A percentile compares a stretch with the other conserved stretches of the same genome.
phyloP scores from a whole-genome alignment of 148 eudicot species.

The Cornus florida region DNA sequence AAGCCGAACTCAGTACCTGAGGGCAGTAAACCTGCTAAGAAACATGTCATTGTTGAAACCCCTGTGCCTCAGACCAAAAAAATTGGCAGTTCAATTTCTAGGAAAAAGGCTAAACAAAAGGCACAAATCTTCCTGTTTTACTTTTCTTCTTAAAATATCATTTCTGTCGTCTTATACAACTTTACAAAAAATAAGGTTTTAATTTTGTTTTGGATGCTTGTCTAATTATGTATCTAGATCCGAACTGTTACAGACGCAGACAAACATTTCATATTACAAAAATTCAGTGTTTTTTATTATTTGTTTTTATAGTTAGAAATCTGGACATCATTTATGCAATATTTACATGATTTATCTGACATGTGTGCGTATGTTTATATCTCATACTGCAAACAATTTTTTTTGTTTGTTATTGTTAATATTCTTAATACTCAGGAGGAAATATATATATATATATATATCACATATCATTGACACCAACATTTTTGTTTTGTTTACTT shows the following conservation, averaged over 20 bases:
- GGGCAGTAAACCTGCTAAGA: conserved; percentile 60
- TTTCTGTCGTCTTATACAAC: neutral
- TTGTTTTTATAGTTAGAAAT: too few species aligned
- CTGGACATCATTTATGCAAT: too few species aligned
- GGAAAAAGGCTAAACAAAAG: conserved; percentile 66
- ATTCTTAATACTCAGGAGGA: too few species aligned
- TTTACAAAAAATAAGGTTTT: neutral
- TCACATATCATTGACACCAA: too few species aligned
- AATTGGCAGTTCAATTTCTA: conserved; percentile 41
- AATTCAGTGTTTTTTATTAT: too few species aligned
- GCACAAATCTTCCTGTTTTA: conserved; percentile 21
- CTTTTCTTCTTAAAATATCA: neutral
- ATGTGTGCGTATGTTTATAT: too few species aligned
- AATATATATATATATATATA: too few species aligned
- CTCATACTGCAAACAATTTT: too few species aligned
- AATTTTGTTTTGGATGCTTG: neutral
- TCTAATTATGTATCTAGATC: neutral
- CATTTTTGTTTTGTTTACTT: too few species aligned
- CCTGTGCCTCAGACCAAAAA: conserved; percentile 55
- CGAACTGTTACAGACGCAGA: neutral
- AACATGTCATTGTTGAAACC: conserved; percentile 52
- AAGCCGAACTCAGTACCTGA: conserved; percentile 56
- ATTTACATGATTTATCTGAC: too few species aligned
- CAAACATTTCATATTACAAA: too few species aligned
- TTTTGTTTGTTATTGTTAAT: too few species aligned